Conservation (phyloP, 345 rosid genomes). For the Camelina neglecta region DNA sequence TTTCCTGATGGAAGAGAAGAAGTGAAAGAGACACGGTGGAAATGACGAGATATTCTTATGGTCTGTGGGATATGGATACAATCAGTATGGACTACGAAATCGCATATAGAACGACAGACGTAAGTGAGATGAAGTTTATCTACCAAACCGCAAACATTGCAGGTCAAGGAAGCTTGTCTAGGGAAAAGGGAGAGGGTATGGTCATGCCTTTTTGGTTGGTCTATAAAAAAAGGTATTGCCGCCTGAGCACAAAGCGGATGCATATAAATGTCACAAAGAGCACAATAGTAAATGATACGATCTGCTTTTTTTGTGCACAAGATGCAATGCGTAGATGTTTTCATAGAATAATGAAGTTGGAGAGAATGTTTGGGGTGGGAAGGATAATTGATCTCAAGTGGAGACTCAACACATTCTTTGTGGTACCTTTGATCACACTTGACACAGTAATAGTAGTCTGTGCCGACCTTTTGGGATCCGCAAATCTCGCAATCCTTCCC, state of each 20-base stretch:
- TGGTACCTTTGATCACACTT: background rate
- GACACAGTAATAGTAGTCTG: background rate
- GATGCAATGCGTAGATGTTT: background rate
- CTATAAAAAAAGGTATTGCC: background rate
- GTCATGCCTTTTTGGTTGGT: conserved; percentile 14
- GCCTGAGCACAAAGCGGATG: background rate
- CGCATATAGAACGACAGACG: background rate
- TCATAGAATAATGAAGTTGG: background rate
- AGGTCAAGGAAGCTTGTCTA: conserved; percentile 7
- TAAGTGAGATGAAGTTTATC: background rate
- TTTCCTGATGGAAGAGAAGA: conserved; percentile 1
- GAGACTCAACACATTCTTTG: conserved; percentile 21
- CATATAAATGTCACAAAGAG: background rate
- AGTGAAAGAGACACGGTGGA: background rate
- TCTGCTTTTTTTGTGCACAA: accelerated
- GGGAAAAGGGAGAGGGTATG: conserved; percentile 21
- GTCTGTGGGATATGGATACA: conserved; percentile 3
- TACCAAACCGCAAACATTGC: background rate
- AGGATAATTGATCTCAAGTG: background rate
- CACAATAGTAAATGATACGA: background rate
- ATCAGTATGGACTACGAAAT: background rate
- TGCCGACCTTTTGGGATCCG: background rate
- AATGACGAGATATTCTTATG: conserved; percentile 19
- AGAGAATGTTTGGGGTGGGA: background rate
- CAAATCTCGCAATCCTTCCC: too few species aligned